Percentiles rank a stretch among this genome's conserved stretches.
These are phyloP conservation scores for Prunus campanulata DNA, from an alignment of 306 rosid species.

Conservation along the genomic window DNA sequence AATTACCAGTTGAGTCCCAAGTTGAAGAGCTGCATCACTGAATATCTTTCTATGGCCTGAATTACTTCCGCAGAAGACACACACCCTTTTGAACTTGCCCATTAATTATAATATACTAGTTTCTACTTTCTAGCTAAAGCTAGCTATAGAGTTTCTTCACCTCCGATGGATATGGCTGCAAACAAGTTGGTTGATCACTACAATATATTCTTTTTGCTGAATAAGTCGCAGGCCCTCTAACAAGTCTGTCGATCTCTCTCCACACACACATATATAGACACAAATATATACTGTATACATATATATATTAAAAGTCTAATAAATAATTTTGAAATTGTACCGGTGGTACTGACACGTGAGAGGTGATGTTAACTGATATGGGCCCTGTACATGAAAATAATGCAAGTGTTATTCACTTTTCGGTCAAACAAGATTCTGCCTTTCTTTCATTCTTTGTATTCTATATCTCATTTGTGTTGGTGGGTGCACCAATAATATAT, in stretches of 20 bases:
- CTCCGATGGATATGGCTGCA: too few species aligned
- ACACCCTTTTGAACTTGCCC: conserved; percentile 20
- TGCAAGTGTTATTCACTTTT: background rate
- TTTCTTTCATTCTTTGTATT: conserved; percentile 13
- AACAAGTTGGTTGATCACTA: too few species aligned
- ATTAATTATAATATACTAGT: background rate
- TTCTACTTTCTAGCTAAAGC: background rate
- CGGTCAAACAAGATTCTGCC: conserved; percentile 15
- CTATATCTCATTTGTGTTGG: conserved; percentile 18
- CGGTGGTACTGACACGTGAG: conserved; percentile 10
- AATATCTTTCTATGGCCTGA: conserved; percentile 21
- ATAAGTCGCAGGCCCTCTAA: conserved; percentile 1
- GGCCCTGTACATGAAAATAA: background rate
- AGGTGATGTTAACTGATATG: conserved; percentile 1
- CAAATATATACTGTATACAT: background rate
- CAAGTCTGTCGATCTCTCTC: background rate
- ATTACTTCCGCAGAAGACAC: conserved; percentile 30
- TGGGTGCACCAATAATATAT: conserved; percentile 6
- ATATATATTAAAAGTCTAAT: too few species aligned
- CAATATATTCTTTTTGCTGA: background rate
- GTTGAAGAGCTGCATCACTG: conserved; percentile 33
- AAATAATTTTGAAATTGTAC: background rate
- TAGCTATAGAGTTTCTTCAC: too few species aligned
- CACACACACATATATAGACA: background rate
- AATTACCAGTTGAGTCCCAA: conserved; percentile 25